These are phyloP conservation scores for Ophiostoma tasmaniense DNA, from an alignment of 2,329 filamentous ascomycete species.

Conservation along the genomic window DNA sequence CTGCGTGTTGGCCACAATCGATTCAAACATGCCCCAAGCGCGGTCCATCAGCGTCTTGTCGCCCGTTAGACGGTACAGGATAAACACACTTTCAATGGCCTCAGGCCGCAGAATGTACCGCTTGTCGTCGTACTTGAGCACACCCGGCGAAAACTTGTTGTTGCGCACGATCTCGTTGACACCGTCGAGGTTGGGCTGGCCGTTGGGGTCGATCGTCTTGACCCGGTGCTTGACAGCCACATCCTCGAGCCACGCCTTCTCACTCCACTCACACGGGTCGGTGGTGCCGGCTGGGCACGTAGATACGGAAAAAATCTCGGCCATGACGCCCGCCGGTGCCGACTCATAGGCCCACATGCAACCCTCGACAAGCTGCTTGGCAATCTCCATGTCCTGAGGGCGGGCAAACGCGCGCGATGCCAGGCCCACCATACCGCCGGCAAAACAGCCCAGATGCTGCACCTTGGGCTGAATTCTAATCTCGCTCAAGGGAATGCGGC, in stretches of 20 bases:
- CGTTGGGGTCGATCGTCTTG: neutral
- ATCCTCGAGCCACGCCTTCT: slow-evolving; percentile 22
- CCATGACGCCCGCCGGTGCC: slow-evolving; percentile 51
- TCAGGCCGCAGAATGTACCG: slow-evolving; percentile 64
- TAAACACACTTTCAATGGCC: slow-evolving; percentile 72
- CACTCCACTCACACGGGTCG: slow-evolving; percentile 23
- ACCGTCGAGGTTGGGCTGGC: slow-evolving; percentile 20
- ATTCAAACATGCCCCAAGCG: slow-evolving; percentile 67
- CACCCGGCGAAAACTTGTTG: slow-evolving; percentile 45
- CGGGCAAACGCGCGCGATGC: slow-evolving; percentile 50
- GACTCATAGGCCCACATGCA: slow-evolving; percentile 56
- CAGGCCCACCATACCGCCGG: slow-evolving; percentile 57
- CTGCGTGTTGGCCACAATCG: slow-evolving; percentile 46
- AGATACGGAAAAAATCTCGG: slow-evolving; percentile 36
- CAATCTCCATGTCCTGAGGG: slow-evolving; percentile 48
- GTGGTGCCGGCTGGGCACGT: slow-evolving; percentile 47
- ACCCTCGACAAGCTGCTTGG: slow-evolving; percentile 51
- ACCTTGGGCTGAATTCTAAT: slow-evolving; percentile 29
- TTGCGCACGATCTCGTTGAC: slow-evolving; percentile 31
- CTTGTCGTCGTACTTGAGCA: slow-evolving; percentile 45
- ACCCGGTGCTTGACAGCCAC: slow-evolving; percentile 15
- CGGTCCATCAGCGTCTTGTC: slow-evolving; percentile 55
- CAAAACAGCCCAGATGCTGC: slow-evolving; percentile 55
- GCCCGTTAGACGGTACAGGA: slow-evolving; percentile 67
- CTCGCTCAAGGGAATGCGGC: slow-evolving; percentile 21